Conservation (phyloP, 2,329 filamentous ascomycete genomes). For the Zymoseptoria tritici region DNA sequence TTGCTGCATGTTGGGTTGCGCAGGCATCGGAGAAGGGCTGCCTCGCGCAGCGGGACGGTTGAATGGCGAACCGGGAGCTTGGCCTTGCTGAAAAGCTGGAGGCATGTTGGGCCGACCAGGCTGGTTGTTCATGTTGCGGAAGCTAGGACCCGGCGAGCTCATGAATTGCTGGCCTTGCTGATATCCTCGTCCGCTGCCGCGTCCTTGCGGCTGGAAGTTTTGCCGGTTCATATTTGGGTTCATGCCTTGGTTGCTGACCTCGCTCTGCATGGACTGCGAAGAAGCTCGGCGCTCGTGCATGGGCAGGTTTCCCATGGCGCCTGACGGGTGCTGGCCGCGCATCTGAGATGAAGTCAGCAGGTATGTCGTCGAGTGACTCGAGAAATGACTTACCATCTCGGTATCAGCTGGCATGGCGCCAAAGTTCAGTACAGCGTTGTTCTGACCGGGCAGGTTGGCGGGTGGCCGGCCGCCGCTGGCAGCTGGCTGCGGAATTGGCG, state of each 20-base stretch:
- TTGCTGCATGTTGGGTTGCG: constrained; percentile 59
- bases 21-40: constrained; percentile 51
- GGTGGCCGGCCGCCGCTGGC: constrained; percentile 70
- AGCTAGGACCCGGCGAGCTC: constrained; percentile 48
- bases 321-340: constrained; percentile 15
- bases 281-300: constrained; percentile 81
- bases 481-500: constrained; percentile 83
- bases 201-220: constrained; percentile 35
- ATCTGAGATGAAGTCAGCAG: constrained; percentile 15
- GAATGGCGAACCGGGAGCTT: constrained; percentile 34
- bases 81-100: constrained; percentile 31
- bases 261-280: constrained; percentile 71
- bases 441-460: constrained; percentile 62
- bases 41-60: constrained; percentile 44
- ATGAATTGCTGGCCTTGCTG: constrained; percentile 37
- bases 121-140: constrained; percentile 45
- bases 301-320: constrained; percentile 41
- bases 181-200: constrained; percentile 48
- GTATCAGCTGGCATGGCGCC: constrained; percentile 71
- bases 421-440: constrained; percentile 67
- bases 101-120: constrained; percentile 46
- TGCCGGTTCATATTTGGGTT: constrained; percentile 22
- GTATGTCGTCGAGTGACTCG: constrained; percentile 2
- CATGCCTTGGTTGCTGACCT: constrained; percentile 56
- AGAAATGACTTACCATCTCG: constrained; percentile 53